A percentile compares a stretch with the other conserved stretches of the same genome.
phyloP scores from a whole-genome alignment of 306 rosid species.

The Benincasa hispida region DNA sequence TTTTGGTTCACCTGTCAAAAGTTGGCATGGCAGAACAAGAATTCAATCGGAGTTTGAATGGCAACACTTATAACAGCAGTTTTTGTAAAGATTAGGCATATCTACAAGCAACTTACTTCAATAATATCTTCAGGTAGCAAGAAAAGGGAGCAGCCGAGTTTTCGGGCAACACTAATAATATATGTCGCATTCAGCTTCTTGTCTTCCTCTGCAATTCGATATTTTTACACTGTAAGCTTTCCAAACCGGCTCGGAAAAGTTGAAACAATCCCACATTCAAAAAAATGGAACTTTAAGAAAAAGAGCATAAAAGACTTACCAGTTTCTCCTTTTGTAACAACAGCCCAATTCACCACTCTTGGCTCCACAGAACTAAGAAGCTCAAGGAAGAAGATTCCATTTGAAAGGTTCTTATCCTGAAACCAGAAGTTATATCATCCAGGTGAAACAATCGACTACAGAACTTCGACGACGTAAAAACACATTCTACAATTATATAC shows the following conservation, averaged over 20 bases:
- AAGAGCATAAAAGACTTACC: constrained; percentile 31
- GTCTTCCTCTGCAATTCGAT: constrained; percentile 69
- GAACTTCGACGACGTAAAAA: neutral
- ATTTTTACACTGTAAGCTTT: neutral
- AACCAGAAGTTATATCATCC: constrained; percentile 8
- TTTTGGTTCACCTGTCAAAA: constrained; percentile 74
- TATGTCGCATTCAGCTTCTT: constrained; percentile 94
- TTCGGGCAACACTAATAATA: constrained; percentile 94
- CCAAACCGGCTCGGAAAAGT: neutral
- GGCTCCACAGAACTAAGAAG: constrained; percentile 94
- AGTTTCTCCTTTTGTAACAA: constrained; percentile 89
- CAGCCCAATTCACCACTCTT: constrained; percentile 96
- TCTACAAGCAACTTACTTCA: constrained; percentile 34
- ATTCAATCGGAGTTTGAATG: neutral
- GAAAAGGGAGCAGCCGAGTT: constrained; percentile 96
- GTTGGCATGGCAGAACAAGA: neutral
- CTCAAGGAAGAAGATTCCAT: constrained; percentile 88
- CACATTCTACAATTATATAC: constrained; percentile 27
- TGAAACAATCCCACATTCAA: neutral
- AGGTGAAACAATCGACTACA: neutral
- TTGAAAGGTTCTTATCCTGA: constrained; percentile 86
- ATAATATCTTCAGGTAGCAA: constrained; percentile 95
- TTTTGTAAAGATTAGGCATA: neutral
- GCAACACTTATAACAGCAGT: neutral
- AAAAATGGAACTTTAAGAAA: neutral